phyloP scores from a whole-genome alignment of 139 green algal species.

The Nannochloris sp. region DNA sequence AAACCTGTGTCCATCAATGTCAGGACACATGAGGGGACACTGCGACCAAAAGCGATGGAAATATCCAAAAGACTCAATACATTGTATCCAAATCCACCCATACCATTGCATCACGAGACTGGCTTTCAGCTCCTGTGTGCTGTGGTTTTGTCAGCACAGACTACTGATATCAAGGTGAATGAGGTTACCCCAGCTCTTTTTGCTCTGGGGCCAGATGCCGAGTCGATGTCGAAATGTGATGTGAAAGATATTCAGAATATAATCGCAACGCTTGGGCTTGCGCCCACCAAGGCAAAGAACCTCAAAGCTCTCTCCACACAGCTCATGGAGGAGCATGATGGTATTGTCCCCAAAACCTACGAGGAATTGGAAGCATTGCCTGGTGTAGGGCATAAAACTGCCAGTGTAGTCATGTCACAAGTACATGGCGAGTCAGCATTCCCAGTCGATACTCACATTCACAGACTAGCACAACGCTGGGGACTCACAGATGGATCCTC shows the following conservation, averaged over 20 bases:
- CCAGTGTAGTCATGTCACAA: conserved; percentile 26
- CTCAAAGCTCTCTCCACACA: conserved; percentile 38
- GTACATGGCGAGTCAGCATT: conserved; percentile 47
- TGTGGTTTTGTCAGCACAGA: conserved; percentile 69
- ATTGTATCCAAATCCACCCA: conserved; percentile 59
- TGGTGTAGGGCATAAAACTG: conserved; percentile 75
- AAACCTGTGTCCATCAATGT: conserved; percentile 11
- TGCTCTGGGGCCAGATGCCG: conserved; percentile 35
- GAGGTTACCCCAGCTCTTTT: conserved; percentile 62
- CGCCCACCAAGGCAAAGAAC: conserved; percentile 78
- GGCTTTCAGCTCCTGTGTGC: conserved; percentile 74
- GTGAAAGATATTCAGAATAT: conserved; percentile 35
- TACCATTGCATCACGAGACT: conserved; percentile 57
- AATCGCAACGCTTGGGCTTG: conserved; percentile 71
- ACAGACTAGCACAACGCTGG: conserved; percentile 64
- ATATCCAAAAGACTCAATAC: conserved; percentile 49
- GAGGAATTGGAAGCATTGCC: conserved; percentile 70
- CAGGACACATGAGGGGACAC: neutral
- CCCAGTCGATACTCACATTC: conserved; percentile 89
- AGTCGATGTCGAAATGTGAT: conserved; percentile 38
- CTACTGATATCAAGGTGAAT: conserved; percentile 71
- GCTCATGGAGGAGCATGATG: conserved; percentile 57
- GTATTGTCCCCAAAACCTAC: conserved; percentile 58
- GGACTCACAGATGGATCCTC: conserved; percentile 46
- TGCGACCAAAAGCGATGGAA: conserved; percentile 36